phyloP scores from a whole-genome alignment of 768 basidiomycete genomes.

The Kwoniella sp. region DNA sequence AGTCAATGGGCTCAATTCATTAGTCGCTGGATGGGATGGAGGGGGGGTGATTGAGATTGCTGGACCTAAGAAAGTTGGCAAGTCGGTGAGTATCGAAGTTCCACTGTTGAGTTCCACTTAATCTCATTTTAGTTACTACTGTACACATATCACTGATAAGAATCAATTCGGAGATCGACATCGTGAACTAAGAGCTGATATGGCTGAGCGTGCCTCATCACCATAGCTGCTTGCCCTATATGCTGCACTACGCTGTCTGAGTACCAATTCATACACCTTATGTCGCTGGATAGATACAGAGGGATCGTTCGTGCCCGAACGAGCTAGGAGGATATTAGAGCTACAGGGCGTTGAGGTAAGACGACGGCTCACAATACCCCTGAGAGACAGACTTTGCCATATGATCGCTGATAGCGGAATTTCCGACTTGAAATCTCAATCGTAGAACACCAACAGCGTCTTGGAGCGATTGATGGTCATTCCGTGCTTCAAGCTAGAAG shows the following conservation, averaged over 20 bases:
- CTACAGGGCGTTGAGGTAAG: slow-evolving; percentile 32
- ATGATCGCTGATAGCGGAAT: too few relatives aligned
- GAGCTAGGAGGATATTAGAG: slow-evolving; percentile 41
- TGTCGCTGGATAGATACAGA: slow-evolving; percentile 54
- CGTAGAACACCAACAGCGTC: slow-evolving; percentile 25
- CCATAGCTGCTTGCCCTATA: slow-evolving; percentile 50
- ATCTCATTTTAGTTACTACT: too few relatives aligned
- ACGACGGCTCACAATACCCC: neutral
- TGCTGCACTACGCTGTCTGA: slow-evolving; percentile 33
- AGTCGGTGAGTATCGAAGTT: slow-evolving; percentile 35
- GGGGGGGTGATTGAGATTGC: slow-evolving; percentile 40
- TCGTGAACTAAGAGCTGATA: neutral
- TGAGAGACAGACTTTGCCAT: too few relatives aligned
- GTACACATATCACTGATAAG: neutral
- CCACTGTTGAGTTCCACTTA: too few relatives aligned
- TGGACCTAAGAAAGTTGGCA: slow-evolving; percentile 42
- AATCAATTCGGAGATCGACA: too few relatives aligned
- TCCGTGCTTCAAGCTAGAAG: slow-evolving; percentile 43
- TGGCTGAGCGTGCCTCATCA: too few relatives aligned
- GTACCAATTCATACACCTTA: slow-evolving; percentile 23
- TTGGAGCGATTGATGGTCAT: slow-evolving; percentile 34
- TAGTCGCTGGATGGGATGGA: slow-evolving; percentile 42
- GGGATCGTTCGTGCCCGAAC: slow-evolving; percentile 43
- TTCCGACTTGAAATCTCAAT: neutral
- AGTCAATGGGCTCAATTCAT: slow-evolving; percentile 29